Percentiles rank a stretch among this genome's conserved stretches.
Evolutionary conservation across 1,284 basidiomycete genomes (phyloP).

Genomic region (Macrocystidia cucumis): DNA sequence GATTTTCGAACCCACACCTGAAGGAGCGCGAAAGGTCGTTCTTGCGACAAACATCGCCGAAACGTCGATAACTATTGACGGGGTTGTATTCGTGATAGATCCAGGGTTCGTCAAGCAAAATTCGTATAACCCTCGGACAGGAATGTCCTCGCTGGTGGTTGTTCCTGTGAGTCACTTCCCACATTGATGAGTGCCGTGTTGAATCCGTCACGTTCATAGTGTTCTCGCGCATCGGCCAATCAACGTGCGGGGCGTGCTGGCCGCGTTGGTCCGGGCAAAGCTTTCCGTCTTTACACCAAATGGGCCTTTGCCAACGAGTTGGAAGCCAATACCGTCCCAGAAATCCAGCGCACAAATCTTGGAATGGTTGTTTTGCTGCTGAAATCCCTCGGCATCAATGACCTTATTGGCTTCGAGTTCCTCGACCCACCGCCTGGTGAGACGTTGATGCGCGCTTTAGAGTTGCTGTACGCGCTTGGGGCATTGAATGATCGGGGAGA

Average conservation of each 20-base stretch:
- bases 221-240: conserved; percentile 94
- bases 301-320: conserved; percentile 94
- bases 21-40: conserved; percentile 94
- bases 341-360: conserved; percentile 96
- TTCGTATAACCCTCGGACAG: conserved; percentile 92
- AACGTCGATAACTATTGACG: conserved; percentile 96
- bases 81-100: conserved; percentile 97
- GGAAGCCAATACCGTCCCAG: conserved; percentile 94
- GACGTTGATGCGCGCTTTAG: conserved; percentile 93
- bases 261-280: conserved; percentile 96
- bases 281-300: conserved; percentile 96
- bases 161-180: conserved; percentile 66
- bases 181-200: conserved; percentile 4
- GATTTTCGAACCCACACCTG: conserved; percentile 98
- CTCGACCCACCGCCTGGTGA: conserved; percentile 98
- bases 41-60: conserved; percentile 99
- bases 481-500: conserved; percentile 96
- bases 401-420: conserved; percentile 98
- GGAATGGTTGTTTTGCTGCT: conserved; percentile 94
- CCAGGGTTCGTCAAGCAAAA: conserved; percentile 98
- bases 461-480: conserved; percentile 91
- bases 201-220: conserved; percentile 34
- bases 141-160: conserved; percentile 92
- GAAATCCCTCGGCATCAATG: conserved; percentile 95
- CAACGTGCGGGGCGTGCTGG: conserved; percentile 97